Conservation (phyloP, 257 asterid genomes). For the Rhazya stricta region DNA sequence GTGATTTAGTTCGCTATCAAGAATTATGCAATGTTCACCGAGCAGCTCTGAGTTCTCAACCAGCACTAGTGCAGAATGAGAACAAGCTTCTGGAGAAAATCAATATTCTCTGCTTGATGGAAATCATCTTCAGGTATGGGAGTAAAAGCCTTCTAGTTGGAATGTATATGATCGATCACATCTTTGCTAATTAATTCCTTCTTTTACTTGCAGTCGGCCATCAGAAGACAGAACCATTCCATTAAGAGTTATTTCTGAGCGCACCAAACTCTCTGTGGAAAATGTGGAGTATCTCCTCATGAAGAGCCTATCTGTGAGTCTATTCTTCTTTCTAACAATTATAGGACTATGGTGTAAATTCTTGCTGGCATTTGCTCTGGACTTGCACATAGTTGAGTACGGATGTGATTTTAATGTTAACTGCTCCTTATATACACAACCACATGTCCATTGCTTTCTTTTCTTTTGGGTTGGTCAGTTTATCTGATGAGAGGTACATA, state of each 20-base stretch:
- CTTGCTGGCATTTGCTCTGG: not conserved
- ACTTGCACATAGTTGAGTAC: not conserved
- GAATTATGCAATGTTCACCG: conserved; percentile 75
- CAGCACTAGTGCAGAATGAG: conserved; percentile 89
- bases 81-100: conserved; percentile 89
- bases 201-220: conserved; percentile 63
- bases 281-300: conserved; percentile 89
- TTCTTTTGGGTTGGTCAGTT: no score
- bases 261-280: conserved; percentile 79
- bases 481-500: no score
- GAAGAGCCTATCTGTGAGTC: conserved; percentile 98
- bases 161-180: conserved; percentile 7
- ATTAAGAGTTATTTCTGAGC: conserved; percentile 63
- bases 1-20: conserved; percentile 81
- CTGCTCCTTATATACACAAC: not conserved
- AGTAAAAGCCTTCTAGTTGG: not conserved
- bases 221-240: conserved; percentile 96
- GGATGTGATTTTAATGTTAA: conserved; percentile 3
- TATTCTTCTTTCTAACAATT: conserved; percentile 8
- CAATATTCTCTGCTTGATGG: conserved; percentile 97
- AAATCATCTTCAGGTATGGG: conserved; percentile 78
- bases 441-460: not conserved
- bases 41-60: conserved; percentile 79
- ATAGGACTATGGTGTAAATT: not conserved
- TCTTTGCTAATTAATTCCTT: conserved; percentile 2